Conservation (phyloP, 1,139 yeast species). For the Wickerhamomyces sp. region DNA sequence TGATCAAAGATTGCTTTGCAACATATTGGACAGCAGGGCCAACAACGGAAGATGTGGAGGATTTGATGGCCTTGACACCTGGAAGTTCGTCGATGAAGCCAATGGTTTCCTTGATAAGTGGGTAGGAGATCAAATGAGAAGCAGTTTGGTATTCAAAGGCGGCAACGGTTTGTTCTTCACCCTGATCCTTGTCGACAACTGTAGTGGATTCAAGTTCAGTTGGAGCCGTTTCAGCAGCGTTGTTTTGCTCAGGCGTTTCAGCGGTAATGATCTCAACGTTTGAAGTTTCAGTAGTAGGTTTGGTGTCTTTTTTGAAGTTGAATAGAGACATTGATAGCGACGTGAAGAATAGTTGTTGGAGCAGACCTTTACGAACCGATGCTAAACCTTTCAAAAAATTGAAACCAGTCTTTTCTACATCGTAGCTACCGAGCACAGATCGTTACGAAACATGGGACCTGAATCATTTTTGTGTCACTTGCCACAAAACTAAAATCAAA, state of each 20-base stretch:
- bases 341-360: too few species aligned
- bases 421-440: too few species aligned
- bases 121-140: constrained; percentile 30
- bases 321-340: constrained; percentile 8
- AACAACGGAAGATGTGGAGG: constrained; percentile 36
- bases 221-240: background rate
- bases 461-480: too few species aligned
- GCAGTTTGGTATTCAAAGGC: background rate
- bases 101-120: constrained; percentile 37
- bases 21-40: constrained; percentile 26
- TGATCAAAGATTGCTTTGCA: constrained; percentile 27
- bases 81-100: constrained; percentile 31
- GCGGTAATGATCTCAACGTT: background rate
- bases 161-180: background rate
- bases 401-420: too few species aligned
- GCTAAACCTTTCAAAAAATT: too few species aligned
- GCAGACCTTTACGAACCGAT: too few species aligned
- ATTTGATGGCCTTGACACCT: constrained; percentile 35
- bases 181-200: background rate
- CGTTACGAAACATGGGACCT: too few species aligned
- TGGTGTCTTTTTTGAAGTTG: constrained; percentile 3
- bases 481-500: too few species aligned
- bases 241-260: background rate
- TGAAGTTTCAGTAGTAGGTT: background rate
- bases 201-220: background rate